Conservation (phyloP, 2,329 filamentous ascomycete genomes). For the Myotisia sp. region DNA sequence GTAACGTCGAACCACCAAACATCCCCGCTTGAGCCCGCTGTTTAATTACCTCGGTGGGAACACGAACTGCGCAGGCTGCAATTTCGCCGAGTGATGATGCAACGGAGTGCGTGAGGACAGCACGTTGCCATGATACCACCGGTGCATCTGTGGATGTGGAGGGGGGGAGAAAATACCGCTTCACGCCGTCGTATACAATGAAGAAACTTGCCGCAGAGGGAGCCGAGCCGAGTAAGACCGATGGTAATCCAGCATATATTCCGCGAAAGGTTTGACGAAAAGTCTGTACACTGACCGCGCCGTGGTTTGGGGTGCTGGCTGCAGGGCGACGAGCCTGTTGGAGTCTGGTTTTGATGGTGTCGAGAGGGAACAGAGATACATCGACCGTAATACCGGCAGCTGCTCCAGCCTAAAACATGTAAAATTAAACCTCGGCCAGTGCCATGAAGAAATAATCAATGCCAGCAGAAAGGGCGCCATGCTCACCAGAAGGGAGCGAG, state of each 20-base stretch:
- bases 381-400: slow-evolving; percentile 92
- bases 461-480: not conserved
- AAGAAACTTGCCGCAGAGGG: slow-evolving; percentile 96
- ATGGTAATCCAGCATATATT: slow-evolving; percentile 85
- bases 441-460: not conserved
- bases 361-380: slow-evolving; percentile 90
- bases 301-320: slow-evolving; percentile 24
- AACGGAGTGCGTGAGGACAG: slow-evolving; percentile 54
- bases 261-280: slow-evolving; percentile 75
- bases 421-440: no score
- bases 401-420: slow-evolving; percentile 56
- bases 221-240: slow-evolving; percentile 76
- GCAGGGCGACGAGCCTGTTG: slow-evolving; percentile 38
- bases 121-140: slow-evolving; percentile 22
- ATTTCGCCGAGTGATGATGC: slow-evolving; percentile 80
- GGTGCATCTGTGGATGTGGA: slow-evolving; percentile 16
- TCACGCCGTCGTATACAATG: slow-evolving; percentile 75
- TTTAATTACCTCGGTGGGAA: slow-evolving; percentile 94
- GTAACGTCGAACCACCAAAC: slow-evolving; percentile 54
- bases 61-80: slow-evolving; percentile 78
- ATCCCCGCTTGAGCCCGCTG: slow-evolving; percentile 84
- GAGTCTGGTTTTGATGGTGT: slow-evolving; percentile 95
- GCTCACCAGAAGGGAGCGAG: slow-evolving; percentile 27
- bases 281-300: slow-evolving; percentile 24
- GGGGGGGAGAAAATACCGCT: slow-evolving; percentile 36